These are phyloP conservation scores for Voacanga thouarsii DNA, from an alignment of 257 asterid genomes.

Conservation along the genomic window DNA sequence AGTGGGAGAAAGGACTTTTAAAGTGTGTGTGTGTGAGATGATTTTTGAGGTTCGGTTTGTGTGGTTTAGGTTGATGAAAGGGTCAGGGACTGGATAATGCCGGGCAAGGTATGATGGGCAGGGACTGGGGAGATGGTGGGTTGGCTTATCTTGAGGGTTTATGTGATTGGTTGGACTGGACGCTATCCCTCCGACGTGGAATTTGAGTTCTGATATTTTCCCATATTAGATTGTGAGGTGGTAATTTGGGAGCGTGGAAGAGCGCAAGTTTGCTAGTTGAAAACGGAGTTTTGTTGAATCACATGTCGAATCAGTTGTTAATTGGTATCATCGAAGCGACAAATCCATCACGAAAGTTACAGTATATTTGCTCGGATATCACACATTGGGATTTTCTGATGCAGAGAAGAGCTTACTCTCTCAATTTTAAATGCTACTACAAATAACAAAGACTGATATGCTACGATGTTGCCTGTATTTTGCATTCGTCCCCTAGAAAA, in stretches of 20 bases:
- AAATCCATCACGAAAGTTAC: no score
- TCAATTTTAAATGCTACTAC: no score
- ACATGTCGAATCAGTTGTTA: no score
- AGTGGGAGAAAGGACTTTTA: conserved; percentile 30
- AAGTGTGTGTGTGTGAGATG: conserved; percentile 1
- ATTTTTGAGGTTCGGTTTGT: conserved; percentile 12
- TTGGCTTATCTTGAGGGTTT: conserved; percentile 24
- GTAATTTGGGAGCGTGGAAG: neutral
- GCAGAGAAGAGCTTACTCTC: no score
- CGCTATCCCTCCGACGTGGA: conserved; percentile 43
- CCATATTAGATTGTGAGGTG: conserved; percentile 14
- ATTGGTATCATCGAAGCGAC: no score
- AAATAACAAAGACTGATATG: no score
- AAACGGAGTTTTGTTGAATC: no score
- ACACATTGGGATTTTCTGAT: no score
- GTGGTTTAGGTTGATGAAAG: conserved; percentile 38
- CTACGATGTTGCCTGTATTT: no score
- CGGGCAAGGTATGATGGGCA: neutral
- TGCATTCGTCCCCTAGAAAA: no score
- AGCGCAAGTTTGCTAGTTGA: no score
- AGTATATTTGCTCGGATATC: no score
- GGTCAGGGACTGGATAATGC: conserved; percentile 16
- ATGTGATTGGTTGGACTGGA: conserved; percentile 38
- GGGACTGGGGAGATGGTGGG: neutral
- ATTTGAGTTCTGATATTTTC: conserved; percentile 11